Conservation (phyloP, 495 filamentous ascomycete genomes). For the Trichocladium uniseriatum region DNA sequence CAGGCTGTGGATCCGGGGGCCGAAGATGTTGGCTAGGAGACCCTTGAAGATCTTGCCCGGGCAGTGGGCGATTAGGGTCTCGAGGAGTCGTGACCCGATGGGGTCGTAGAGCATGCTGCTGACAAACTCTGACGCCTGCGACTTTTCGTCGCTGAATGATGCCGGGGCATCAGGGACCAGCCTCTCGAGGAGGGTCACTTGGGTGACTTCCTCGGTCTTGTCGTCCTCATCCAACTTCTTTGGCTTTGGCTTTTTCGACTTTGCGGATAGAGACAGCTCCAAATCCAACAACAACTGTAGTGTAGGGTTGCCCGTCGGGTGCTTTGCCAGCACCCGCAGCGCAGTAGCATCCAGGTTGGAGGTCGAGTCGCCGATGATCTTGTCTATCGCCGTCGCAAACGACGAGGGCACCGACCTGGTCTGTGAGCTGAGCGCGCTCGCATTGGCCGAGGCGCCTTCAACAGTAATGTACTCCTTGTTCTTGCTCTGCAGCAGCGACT, state of each 20-base stretch:
- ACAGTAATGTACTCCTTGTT: constrained; percentile 75
- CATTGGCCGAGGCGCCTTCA: constrained; percentile 26
- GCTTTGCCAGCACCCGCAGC: constrained; percentile 69
- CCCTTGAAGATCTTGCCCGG: constrained; percentile 85
- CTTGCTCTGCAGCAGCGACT: constrained; percentile 69
- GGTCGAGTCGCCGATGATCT: constrained; percentile 66
- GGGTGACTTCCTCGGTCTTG: constrained; percentile 1
- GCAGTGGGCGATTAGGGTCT: constrained; percentile 67
- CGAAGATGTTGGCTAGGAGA: constrained; percentile 65
- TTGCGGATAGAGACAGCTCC: constrained; percentile 61
- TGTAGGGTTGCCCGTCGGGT: constrained; percentile 81
- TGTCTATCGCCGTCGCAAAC: constrained; percentile 64
- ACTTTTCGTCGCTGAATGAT: constrained; percentile 35
- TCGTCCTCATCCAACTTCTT: constrained; percentile 22
- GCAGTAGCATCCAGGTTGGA: constrained; percentile 60
- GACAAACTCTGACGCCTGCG: constrained; percentile 53
- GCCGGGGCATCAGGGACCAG: constrained; percentile 38
- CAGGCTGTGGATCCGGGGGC: constrained; percentile 62
- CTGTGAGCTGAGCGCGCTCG: constrained; percentile 23
- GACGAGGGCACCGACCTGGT: constrained; percentile 61
- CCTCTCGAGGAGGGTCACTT: constrained; percentile 26
- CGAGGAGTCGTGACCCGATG: constrained; percentile 80
- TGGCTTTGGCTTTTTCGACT: constrained; percentile 42
- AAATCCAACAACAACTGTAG: constrained; percentile 79
- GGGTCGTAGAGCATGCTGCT: constrained; percentile 79